phyloP scores from a whole-genome alignment of 208 protist genomes.

The Herpetomonas samuelpessoai region DNA sequence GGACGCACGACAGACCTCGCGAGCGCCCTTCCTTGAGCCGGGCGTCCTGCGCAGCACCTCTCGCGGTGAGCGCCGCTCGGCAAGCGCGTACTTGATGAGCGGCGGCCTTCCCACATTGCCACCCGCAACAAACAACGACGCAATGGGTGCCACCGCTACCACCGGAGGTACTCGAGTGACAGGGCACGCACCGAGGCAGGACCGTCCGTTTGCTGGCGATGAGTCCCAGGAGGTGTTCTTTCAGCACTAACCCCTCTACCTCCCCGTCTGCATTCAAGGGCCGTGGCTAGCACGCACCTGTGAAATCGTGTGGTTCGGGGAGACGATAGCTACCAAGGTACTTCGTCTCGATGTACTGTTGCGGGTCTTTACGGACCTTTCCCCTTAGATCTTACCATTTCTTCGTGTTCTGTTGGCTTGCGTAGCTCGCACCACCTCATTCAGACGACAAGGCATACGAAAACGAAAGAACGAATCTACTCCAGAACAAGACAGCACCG shows the following conservation, averaged over 20 bases:
- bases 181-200: not conserved
- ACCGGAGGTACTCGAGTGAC: constrained; percentile 25
- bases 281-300: constrained; percentile 1
- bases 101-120: not conserved
- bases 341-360: too few relatives aligned
- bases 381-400: too few relatives aligned
- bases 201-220: too few relatives aligned
- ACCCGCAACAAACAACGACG: not conserved
- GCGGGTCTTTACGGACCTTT: too few relatives aligned
- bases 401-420: too few relatives aligned
- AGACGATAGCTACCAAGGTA: too few relatives aligned
- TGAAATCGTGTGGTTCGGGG: too few relatives aligned
- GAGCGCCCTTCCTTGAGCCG: not conserved
- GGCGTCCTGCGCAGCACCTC: not conserved
- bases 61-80: not conserved
- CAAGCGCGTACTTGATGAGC: not conserved
- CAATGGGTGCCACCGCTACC: constrained; percentile 5
- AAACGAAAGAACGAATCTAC: too few relatives aligned
- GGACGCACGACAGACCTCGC: not conserved
- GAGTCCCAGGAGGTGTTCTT: constrained; percentile 86
- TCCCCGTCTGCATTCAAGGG: constrained; percentile 6
- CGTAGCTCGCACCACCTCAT: too few relatives aligned
- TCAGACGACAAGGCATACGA: too few relatives aligned
- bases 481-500: too few relatives aligned
- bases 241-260: constrained; percentile 30